phyloP scores from a whole-genome alignment of 2,329 filamentous ascomycete species.

The Exophiala bonariae region DNA sequence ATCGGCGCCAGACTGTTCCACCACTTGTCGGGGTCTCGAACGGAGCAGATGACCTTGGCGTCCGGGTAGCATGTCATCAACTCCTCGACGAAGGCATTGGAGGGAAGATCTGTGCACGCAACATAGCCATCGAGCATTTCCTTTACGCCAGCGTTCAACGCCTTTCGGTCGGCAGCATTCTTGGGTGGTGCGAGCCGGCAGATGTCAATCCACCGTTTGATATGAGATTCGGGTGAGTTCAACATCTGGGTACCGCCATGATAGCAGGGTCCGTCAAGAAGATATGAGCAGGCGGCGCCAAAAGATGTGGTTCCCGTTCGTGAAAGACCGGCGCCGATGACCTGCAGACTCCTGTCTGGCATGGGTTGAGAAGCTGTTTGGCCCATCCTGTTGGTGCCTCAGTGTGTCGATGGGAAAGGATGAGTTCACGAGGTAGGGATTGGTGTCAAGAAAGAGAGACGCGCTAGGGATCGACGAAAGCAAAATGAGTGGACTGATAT shows the following conservation, averaged over 20 bases:
- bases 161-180: constrained; percentile 28
- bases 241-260: constrained; percentile 48
- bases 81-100: constrained; percentile 44
- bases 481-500: no score
- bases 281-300: constrained; percentile 47
- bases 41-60: constrained; percentile 48
- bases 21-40: constrained; percentile 45
- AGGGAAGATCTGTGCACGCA: constrained; percentile 49
- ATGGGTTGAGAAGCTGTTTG: constrained; percentile 26
- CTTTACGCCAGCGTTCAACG: constrained; percentile 35
- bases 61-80: constrained; percentile 51
- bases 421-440: no score
- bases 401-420: background rate
- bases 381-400: constrained; percentile 24
- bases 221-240: constrained; percentile 26
- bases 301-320: constrained; percentile 55
- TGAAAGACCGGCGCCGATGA: constrained; percentile 31
- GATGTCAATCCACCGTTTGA: constrained; percentile 32
- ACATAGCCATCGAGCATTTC: constrained; percentile 44
- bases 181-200: constrained; percentile 25
- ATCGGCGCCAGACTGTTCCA: constrained; percentile 32
- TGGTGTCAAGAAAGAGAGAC: no score
- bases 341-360: constrained; percentile 19
- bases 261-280: constrained; percentile 51
- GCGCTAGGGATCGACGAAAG: no score